Evolutionary conservation across 2,329 filamentous ascomycete species (phyloP), one percentile per base, ranked within the genome.

Genomic region (Cercospora sp.): DNA sequence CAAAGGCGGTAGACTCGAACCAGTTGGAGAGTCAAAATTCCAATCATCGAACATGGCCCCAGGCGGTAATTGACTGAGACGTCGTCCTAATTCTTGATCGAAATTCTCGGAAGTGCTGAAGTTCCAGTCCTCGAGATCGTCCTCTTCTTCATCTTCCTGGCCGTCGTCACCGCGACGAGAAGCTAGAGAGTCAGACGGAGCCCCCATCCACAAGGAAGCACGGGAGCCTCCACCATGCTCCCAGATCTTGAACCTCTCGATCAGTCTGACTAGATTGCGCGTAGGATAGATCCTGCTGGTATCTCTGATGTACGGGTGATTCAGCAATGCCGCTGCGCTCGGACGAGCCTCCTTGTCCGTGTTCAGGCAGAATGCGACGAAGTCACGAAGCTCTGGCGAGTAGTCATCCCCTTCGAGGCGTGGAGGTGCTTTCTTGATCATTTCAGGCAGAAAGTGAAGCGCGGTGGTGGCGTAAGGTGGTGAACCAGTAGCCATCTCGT

Each of bases 401-500:
- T 91, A 93, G 66, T 88, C 84, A 59, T 89, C 88, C 7, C 89
- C 91, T 70, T 92, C 88, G 0, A 95, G 85, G 1, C 89, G 85
- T 9, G 92, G 91, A 5, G 87, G 85, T 65, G 89, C 85, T 81
- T 85, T 72, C 84, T 82, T 40, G 74, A 77, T 72, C 12, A 67
- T 45, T 16, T 68, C 57, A 7, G 66, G 63, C 21, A 63, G 45
- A 63, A 59, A 71, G 10, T 51, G 62, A 21, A 26, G 66, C 10
- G 51, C 53, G 83, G 83, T 69, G 83, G 86, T 67, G 21, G 65
- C 57, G 58, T 87, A 83, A 53, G 92, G 92, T 2, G 91, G 91
- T 18, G 89, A 82, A 1, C 92, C 92, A 3, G 90, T 92, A 0
- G 92, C 91, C 78, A 94, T 91, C 79, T 95, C 92, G 74, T 88